Percentiles rank a stretch among this genome's conserved stretches.
Conservation (phyloP, 768 basidiomycete species). For the Xerocomellus chrysenteron region DNA sequence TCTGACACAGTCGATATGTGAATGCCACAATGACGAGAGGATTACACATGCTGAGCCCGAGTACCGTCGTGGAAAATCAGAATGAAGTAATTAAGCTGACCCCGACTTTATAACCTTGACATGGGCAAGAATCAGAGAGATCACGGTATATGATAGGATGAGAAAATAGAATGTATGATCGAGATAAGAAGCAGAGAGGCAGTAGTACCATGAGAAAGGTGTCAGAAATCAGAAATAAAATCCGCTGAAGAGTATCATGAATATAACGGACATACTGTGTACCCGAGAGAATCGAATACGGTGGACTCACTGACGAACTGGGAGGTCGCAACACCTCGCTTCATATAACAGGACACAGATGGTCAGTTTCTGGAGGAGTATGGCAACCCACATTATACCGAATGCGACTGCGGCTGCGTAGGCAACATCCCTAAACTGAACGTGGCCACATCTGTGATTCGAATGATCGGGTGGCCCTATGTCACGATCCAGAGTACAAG, state of each 20-base stretch:
- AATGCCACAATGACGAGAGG: conserved; percentile 9
- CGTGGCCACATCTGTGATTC: not conserved
- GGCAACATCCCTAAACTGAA: not conserved
- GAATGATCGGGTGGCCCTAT: conserved; percentile 1
- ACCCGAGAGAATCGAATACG: not conserved
- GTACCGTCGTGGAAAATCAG: conserved; percentile 7
- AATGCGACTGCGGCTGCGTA: not conserved
- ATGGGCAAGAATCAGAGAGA: conserved; percentile 1
- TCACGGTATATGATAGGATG: not conserved
- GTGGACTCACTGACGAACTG: conserved; percentile 1
- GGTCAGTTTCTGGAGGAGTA: not conserved
- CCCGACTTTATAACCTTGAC: conserved; percentile 7
- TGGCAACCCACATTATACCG: not conserved
- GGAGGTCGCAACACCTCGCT: not conserved
- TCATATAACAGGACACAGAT: not conserved
- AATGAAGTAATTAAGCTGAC: not conserved
- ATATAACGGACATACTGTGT: not conserved
- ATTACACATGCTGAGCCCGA: conserved; percentile 10
- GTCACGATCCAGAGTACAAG: not conserved
- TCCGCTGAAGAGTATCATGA: conserved; percentile 7
- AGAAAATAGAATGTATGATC: conserved; percentile 1
- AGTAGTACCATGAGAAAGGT: too few relatives aligned
- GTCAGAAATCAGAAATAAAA: too few relatives aligned
- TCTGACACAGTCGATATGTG: conserved; percentile 7
- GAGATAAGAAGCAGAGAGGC: not conserved